Conservation (phyloP, 2,329 filamentous ascomycete species). For the Monosporascus cannonballus region DNA sequence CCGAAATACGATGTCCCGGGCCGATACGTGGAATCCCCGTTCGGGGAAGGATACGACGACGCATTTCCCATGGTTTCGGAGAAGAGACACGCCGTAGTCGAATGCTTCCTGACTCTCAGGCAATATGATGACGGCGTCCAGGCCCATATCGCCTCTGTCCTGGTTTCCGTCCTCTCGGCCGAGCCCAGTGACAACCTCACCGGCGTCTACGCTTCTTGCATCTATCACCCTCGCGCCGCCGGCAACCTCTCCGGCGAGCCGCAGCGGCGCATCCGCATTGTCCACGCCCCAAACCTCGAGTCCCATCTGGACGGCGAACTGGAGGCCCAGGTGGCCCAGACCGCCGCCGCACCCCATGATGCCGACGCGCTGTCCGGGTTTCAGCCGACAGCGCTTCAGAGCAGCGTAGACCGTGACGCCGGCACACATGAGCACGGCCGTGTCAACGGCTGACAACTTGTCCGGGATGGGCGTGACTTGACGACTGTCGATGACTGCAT, state of each 20-base stretch:
- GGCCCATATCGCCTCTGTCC: slow-evolving; percentile 32
- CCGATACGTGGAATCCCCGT: slow-evolving; percentile 34
- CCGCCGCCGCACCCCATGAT: slow-evolving; percentile 32
- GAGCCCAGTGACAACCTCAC: slow-evolving; percentile 17
- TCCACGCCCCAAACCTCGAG: slow-evolving; percentile 31
- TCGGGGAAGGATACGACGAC: slow-evolving; percentile 41
- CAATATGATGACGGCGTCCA: slow-evolving; percentile 39
- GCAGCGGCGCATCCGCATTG: slow-evolving; percentile 27
- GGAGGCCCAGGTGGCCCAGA: slow-evolving; percentile 21
- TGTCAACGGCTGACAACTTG: slow-evolving; percentile 27
- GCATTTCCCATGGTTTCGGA: slow-evolving; percentile 38
- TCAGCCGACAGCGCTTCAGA: slow-evolving; percentile 27
- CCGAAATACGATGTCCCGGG: slow-evolving; percentile 36
- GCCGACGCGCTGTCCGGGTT: slow-evolving; percentile 28
- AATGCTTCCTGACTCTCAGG: slow-evolving; percentile 41
- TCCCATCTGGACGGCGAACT: slow-evolving; percentile 24
- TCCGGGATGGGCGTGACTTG: slow-evolving; percentile 27
- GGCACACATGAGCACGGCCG: slow-evolving; percentile 36
- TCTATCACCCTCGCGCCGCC: slow-evolving; percentile 31
- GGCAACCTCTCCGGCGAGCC: slow-evolving; percentile 27
- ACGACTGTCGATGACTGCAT: slow-evolving; percentile 34
- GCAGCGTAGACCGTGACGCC: slow-evolving; percentile 36
- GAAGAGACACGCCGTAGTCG: slow-evolving; percentile 37
- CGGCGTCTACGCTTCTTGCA: slow-evolving; percentile 23
- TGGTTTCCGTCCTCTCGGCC: slow-evolving; percentile 28